Percentiles rank a stretch among this genome's conserved stretches.
These are phyloP conservation scores for Boletus subparvulus DNA, from an alignment of 768 basidiomycete genomes.

Conservation along the genomic window DNA sequence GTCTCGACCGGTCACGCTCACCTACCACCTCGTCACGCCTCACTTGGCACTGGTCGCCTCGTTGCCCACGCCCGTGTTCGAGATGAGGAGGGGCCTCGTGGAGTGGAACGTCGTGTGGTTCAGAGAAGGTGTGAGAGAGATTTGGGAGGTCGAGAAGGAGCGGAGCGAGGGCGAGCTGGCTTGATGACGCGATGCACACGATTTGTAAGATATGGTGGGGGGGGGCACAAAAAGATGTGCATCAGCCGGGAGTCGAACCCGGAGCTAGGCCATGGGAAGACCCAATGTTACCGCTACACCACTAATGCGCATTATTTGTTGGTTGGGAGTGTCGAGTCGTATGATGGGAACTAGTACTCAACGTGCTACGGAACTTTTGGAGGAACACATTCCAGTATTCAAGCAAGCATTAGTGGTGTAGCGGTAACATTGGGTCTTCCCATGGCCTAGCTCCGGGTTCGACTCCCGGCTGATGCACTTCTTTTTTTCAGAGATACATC, in stretches of 20 bases:
- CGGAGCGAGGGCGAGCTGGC: slow-evolving; percentile 24
- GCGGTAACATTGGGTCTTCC: slow-evolving; percentile 88
- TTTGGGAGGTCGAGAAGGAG: slow-evolving; percentile 73
- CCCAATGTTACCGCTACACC: slow-evolving; percentile 88
- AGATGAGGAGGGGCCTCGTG: slow-evolving; percentile 69
- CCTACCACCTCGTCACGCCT: slow-evolving; percentile 78
- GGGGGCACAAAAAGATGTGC: slow-evolving; percentile 28
- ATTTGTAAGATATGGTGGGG: neutral
- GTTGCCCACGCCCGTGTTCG: slow-evolving; percentile 69
- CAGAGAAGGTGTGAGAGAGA: slow-evolving; percentile 78
- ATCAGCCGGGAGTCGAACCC: slow-evolving; percentile 60
- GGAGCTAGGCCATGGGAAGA: slow-evolving; percentile 75
- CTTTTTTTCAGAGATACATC: too few species aligned
- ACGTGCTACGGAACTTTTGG: too few species aligned
- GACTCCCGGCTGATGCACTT: slow-evolving; percentile 54
- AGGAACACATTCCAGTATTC: too few species aligned
- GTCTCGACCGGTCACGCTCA: slow-evolving; percentile 65
- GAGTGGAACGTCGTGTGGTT: slow-evolving; percentile 90
- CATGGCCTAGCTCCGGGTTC: slow-evolving; percentile 66
- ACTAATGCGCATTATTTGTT: slow-evolving; percentile 35
- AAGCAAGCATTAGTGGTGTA: slow-evolving; percentile 55
- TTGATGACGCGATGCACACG: neutral
- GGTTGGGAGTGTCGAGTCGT: too few species aligned
- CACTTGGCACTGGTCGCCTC: slow-evolving; percentile 70
- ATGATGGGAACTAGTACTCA: too few species aligned